A percentile compares a stretch with the other conserved stretches of the same genome.
phyloP scores from a whole-genome alignment of 1,284 basidiomycete species.

The Trichosporon sp. region DNA sequence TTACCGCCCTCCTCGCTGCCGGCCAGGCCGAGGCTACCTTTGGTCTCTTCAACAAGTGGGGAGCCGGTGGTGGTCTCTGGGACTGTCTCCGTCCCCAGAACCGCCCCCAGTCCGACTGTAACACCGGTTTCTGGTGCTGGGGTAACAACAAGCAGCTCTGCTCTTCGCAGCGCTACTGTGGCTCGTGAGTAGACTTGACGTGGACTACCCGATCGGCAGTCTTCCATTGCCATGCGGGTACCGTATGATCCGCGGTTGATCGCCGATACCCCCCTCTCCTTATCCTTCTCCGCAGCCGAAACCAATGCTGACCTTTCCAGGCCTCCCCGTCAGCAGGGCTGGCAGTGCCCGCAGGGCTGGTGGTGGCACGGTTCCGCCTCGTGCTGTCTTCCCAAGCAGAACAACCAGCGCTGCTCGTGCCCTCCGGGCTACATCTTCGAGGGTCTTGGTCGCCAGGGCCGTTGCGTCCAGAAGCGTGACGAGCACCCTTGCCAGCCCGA shows the following conservation, averaged over 20 bases:
- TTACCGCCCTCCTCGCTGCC: conserved; percentile 17
- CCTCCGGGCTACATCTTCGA: not conserved
- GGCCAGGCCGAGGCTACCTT: conserved; percentile 15
- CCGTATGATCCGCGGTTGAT: conserved; percentile 33
- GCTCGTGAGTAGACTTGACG: not conserved
- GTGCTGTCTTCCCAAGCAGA: not conserved
- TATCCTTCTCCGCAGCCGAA: no score
- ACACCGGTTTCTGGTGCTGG: conserved; percentile 38
- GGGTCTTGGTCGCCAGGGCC: not conserved
- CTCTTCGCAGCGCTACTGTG: not conserved
- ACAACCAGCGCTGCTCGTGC: conserved; percentile 3
- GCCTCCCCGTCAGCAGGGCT: conserved; percentile 23
- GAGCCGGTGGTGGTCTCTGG: not conserved
- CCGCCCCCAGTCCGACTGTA: conserved; percentile 15
- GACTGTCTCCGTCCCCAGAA: not conserved
- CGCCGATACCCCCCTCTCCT: no score
- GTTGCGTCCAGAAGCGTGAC: not conserved
- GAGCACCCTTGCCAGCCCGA: not conserved
- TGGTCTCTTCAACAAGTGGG: conserved; percentile 17
- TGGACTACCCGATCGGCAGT: no score
- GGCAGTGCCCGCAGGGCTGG: conserved; percentile 43
- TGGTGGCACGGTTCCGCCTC: conserved; percentile 33
- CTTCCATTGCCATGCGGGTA: no score
- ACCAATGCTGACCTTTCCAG: conserved; percentile 29
- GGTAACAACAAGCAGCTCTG: conserved; percentile 12